Percentiles rank a stretch among this genome's conserved stretches.
Evolutionary conservation across 768 basidiomycete genomes (phyloP).

Genomic region (Leccinum uliginosum): DNA sequence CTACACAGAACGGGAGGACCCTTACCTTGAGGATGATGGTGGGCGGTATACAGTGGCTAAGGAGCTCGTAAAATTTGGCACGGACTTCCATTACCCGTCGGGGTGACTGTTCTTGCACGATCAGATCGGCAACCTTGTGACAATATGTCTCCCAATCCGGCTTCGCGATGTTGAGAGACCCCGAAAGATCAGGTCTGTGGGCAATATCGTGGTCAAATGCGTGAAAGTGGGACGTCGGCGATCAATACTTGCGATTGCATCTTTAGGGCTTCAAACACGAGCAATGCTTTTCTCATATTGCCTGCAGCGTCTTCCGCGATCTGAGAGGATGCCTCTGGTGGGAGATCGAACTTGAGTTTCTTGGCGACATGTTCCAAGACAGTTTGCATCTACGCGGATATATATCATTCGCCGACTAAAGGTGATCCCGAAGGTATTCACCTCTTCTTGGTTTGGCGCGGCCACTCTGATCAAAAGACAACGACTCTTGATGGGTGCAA

Average conservation of each 20-base stretch:
- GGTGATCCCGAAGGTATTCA: constrained; percentile 28
- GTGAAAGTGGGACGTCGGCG: background rate
- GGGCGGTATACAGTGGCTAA: constrained; percentile 96
- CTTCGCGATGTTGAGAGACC: constrained; percentile 79
- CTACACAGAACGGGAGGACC: background rate
- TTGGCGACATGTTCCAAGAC: constrained; percentile 80
- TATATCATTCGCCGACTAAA: constrained; percentile 1
- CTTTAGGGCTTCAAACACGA: constrained; percentile 92
- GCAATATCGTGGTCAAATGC: background rate
- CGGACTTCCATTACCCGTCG: constrained; percentile 89
- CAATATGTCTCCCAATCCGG: constrained; percentile 99
- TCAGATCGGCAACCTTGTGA: constrained; percentile 84
- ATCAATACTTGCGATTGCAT: constrained; percentile 79
- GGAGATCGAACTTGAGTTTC: constrained; percentile 77
- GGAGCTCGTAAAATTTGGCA: constrained; percentile 88
- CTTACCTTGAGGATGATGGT: constrained; percentile 85
- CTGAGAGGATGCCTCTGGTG: constrained; percentile 65
- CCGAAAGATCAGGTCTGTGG: constrained; percentile 74
- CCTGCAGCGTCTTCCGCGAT: constrained; percentile 81
- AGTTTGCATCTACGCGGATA: constrained; percentile 58
- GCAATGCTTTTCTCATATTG: constrained; percentile 90
- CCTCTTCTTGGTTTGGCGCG: constrained; percentile 77
- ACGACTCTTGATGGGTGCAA: constrained; percentile 94
- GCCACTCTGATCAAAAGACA: constrained; percentile 93
- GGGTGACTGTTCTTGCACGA: constrained; percentile 86